These are phyloP conservation scores for Cicer arietinum DNA, from an alignment of 306 rosid genomes.

Conservation along the genomic window DNA sequence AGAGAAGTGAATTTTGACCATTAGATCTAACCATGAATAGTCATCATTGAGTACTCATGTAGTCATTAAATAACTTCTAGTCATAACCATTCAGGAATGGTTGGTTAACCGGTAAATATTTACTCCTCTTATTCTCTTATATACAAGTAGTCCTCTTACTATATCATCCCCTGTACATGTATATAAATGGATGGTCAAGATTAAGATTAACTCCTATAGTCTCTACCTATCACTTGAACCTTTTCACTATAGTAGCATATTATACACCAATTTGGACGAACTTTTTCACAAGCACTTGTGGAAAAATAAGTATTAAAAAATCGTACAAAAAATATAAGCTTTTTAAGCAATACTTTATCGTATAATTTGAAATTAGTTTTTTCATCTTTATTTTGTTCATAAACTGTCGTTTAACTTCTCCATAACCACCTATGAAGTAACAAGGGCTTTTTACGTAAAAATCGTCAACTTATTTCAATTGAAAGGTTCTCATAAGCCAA, in stretches of 20 bases:
- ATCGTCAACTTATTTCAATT: not conserved
- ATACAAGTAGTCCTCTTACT: not conserved
- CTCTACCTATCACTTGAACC: not conserved
- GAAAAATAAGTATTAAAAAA: not conserved
- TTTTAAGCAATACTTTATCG: not conserved
- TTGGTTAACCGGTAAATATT: not conserved
- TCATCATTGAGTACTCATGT: not conserved
- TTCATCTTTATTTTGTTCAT: not conserved
- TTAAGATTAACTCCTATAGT: not conserved
- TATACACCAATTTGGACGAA: not conserved
- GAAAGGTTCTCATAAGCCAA: not conserved
- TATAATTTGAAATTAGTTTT: not conserved
- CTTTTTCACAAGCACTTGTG: not conserved
- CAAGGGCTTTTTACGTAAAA: not conserved
- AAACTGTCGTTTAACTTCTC: not conserved
- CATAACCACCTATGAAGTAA: not conserved
- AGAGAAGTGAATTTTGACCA: not conserved
- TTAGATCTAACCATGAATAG: constrained; percentile 5
- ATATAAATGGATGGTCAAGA: not conserved
- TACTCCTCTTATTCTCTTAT: not conserved
- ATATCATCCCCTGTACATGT: not conserved
- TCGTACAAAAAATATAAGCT: not conserved
- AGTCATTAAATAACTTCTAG: not conserved
- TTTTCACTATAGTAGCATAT: not conserved
- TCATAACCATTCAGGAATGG: not conserved